Evolutionary conservation across 202 grass and related monocot species (phyloP).

Genomic region (Miscanthus sacchariflorus): DNA sequence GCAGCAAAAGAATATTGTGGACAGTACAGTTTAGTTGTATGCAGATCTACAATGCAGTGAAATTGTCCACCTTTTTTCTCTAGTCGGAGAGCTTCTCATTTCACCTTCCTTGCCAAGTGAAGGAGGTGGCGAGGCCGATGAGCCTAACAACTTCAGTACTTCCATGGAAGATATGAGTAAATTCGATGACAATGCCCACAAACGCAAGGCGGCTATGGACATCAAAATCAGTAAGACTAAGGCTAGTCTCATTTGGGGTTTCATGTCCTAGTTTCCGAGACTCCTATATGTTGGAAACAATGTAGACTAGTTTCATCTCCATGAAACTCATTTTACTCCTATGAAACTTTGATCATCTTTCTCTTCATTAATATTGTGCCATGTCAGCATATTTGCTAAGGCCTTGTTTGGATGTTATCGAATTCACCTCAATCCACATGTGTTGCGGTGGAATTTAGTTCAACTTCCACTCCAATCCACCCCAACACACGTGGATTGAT

Average conservation of each 20-base stretch:
- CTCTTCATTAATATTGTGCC: neutral
- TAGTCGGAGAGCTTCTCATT: constrained; percentile 63
- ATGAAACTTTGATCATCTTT: neutral
- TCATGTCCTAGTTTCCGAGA: too few species aligned
- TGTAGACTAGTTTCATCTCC: neutral
- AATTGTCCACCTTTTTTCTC: constrained; percentile 69
- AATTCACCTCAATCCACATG: too few species aligned
- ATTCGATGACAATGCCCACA: neutral
- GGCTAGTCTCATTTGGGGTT: too few species aligned
- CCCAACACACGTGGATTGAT: too few species aligned
- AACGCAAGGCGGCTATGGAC: neutral
- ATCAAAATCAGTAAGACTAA: neutral
- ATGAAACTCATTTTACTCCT: neutral
- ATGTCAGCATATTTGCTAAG: neutral
- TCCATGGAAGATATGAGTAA: neutral
- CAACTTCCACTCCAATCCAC: too few species aligned
- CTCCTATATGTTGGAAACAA: neutral
- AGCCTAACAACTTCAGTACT: constrained; percentile 41
- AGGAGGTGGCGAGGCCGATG: constrained; percentile 80
- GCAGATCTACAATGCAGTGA: constrained; percentile 63
- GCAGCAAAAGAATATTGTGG: constrained; percentile 50
- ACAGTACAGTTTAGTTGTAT: constrained; percentile 55
- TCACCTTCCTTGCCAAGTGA: constrained; percentile 70
- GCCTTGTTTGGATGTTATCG: too few species aligned
- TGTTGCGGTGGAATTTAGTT: too few species aligned